Conservation (phyloP, 805 yeast species). For the Myxozyma mucilagina region DNA sequence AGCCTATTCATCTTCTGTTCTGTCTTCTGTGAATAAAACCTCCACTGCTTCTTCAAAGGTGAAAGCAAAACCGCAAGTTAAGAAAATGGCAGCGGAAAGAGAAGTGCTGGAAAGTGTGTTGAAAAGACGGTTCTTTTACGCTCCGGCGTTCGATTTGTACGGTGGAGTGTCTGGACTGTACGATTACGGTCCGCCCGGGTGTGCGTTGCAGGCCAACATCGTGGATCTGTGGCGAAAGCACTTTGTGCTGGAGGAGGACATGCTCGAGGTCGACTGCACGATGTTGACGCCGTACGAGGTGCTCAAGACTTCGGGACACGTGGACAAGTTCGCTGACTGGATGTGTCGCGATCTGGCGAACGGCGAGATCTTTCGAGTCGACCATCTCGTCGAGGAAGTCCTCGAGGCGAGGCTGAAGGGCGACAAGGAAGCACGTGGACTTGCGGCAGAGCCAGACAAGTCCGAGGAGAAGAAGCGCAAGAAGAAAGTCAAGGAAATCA, state of each 20-base stretch:
- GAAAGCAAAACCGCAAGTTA: background rate
- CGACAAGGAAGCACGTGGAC: conserved; percentile 94
- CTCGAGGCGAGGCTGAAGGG: conserved; percentile 95
- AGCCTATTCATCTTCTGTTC: no score
- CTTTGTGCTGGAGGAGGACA: conserved; percentile 94
- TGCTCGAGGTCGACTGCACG: conserved; percentile 97
- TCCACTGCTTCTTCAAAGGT: background rate
- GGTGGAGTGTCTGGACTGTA: conserved; percentile 98
- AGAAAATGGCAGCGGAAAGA: conserved; percentile 58
- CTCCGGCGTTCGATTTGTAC: conserved; percentile 95
- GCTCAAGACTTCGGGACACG: conserved; percentile 97
- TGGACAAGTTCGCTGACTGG: conserved; percentile 98
- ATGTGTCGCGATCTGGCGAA: conserved; percentile 95
- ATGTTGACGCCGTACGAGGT: conserved; percentile 98
- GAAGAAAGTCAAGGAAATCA: conserved; percentile 94
- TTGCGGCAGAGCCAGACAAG: conserved; percentile 56
- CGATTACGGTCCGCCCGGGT: conserved; percentile 99
- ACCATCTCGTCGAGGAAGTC: conserved; percentile 97
- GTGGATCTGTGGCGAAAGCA: conserved; percentile 97
- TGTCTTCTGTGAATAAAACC: background rate
- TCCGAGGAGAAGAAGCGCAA: conserved; percentile 89
- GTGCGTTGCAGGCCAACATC: conserved; percentile 95
- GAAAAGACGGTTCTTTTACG: conserved; percentile 94
- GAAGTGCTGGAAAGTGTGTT: conserved; percentile 86
- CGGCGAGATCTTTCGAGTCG: conserved; percentile 98